Evolutionary conservation across 2,329 filamentous ascomycete genomes (phyloP).

Genomic region (Claviceps digitariae): DNA sequence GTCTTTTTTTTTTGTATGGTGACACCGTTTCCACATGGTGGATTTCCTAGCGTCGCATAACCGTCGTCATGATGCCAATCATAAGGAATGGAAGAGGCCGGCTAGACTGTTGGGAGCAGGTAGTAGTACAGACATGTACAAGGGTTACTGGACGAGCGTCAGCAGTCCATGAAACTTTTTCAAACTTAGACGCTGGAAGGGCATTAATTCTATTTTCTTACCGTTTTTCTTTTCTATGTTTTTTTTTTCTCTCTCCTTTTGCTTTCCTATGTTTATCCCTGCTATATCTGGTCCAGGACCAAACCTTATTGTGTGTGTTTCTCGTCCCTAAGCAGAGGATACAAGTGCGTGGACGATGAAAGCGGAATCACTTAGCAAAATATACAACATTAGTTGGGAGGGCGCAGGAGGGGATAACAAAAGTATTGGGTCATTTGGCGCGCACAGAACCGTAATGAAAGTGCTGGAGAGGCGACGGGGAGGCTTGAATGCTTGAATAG

Average conservation of each 20-base stretch:
- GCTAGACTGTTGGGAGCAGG: neutral
- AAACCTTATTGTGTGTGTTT: neutral
- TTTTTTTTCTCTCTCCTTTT: neutral
- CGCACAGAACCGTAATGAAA: constrained; percentile 1
- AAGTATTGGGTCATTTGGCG: neutral
- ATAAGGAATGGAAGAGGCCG: neutral
- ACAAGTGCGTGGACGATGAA: neutral
- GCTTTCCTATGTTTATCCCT: neutral
- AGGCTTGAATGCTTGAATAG: constrained; percentile 14
- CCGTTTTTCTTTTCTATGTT: neutral
- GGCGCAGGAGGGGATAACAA: neutral
- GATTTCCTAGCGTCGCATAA: neutral
- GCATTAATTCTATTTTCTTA: constrained; percentile 4
- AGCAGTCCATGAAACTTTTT: neutral
- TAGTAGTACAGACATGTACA: constrained; percentile 3
- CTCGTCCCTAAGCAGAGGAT: neutral
- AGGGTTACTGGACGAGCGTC: neutral
- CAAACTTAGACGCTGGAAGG: constrained; percentile 4
- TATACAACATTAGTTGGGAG: neutral
- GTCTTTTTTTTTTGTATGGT: constrained; percentile 1
- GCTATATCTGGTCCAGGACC: neutral
- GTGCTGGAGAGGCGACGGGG: constrained; percentile 3
- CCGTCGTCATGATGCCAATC: neutral
- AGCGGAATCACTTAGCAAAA: neutral
- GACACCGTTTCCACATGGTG: neutral